These are phyloP conservation scores for Linnemannia zychae DNA, from an alignment of 192 early-diverging fungal species.

Conservation along the genomic window DNA sequence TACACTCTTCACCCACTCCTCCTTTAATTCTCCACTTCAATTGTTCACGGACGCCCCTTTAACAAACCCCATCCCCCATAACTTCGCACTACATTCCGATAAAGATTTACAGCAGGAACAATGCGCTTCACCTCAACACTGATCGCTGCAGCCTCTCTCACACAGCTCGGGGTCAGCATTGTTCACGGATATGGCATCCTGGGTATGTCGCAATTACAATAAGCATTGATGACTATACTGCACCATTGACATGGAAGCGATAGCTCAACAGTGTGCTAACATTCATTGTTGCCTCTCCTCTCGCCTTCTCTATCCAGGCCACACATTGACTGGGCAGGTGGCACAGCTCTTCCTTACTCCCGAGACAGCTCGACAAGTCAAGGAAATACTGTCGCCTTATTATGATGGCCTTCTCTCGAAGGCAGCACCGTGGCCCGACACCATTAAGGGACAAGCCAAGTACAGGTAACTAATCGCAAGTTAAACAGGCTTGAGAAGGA, in stretches of 20 bases:
- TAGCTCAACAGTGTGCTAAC: neutral
- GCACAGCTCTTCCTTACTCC: constrained; percentile 48
- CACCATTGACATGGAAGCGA: too few relatives aligned
- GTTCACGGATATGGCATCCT: constrained; percentile 47
- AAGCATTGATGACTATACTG: neutral
- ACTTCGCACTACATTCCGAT: neutral
- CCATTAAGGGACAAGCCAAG: constrained; percentile 47
- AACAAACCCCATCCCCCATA: neutral
- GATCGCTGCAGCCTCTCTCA: constrained; percentile 6
- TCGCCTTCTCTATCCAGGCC: constrained; percentile 17
- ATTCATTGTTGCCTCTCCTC: neutral
- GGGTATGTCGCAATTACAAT: constrained; percentile 6
- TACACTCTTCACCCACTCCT: neutral
- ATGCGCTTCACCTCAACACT: constrained; percentile 11
- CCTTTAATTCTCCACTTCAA: neutral
- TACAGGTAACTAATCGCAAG: constrained; percentile 26
- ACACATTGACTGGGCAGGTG: constrained; percentile 51
- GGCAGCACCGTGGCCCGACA: constrained; percentile 54
- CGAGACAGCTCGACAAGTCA: constrained; percentile 48
- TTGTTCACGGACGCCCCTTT: neutral
- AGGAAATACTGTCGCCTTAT: constrained; percentile 48
- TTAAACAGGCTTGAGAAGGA: neutral
- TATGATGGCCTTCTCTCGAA: constrained; percentile 54
- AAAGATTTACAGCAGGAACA: constrained; percentile 1
- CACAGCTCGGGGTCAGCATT: constrained; percentile 10